These are phyloP conservation scores for Dentiscutata heterogama DNA, from an alignment of 371 early-diverging fungal species.

Conservation along the genomic window DNA sequence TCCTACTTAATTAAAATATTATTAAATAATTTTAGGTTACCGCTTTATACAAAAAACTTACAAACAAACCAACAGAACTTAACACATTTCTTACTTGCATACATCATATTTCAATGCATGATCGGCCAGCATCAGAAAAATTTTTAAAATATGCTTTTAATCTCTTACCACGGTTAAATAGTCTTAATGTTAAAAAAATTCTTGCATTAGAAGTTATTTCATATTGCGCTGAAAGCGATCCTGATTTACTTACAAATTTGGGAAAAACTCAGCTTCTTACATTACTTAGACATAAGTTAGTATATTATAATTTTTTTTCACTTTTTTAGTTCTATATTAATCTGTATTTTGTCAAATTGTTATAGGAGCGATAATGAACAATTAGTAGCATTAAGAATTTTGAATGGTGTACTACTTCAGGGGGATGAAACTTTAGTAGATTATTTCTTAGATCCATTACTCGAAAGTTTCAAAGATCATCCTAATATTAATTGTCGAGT, in stretches of 20 bases:
- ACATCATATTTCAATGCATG: constrained; percentile 21
- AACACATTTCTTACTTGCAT: constrained; percentile 6
- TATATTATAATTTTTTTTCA: not conserved
- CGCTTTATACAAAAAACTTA: not conserved
- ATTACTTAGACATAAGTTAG: constrained; percentile 7
- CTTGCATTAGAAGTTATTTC: constrained; percentile 15
- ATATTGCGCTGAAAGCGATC: constrained; percentile 9
- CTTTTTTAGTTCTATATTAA: not conserved
- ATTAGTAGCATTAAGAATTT: constrained; percentile 7
- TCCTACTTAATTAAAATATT: not conserved
- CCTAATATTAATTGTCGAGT: constrained; percentile 19
- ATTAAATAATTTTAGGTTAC: not conserved
- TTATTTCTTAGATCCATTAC: not conserved
- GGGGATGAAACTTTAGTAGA: not conserved
- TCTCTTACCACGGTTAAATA: not conserved
- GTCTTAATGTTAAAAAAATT: not conserved
- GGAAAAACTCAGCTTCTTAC: not conserved
- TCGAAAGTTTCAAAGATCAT: constrained; percentile 15
- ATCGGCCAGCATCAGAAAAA: not conserved
- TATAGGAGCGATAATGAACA: constrained; percentile 14
- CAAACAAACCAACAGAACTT: not conserved
- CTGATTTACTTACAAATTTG: constrained; percentile 22
- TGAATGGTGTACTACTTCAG: not conserved
- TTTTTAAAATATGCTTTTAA: constrained; percentile 1
- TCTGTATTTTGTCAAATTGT: not conserved